These are phyloP conservation scores for Cytospora piceicola DNA, from an alignment of 2,329 filamentous ascomycete species.

Conservation along the genomic window DNA sequence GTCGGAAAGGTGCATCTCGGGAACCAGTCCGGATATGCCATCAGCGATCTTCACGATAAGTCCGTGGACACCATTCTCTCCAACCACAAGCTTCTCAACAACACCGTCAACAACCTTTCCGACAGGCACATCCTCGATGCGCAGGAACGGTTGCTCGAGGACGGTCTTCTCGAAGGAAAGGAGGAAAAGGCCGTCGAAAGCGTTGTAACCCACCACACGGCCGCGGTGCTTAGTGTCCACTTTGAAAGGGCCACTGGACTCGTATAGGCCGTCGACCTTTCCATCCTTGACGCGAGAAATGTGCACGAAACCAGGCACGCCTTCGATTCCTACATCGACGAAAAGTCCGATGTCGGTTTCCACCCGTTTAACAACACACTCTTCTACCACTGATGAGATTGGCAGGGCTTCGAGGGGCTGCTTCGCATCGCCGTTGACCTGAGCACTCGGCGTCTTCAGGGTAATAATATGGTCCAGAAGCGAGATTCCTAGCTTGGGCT, in stretches of 20 bases:
- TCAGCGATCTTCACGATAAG: conserved; percentile 84
- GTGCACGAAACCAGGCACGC: conserved; percentile 85
- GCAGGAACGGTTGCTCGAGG: conserved; percentile 84
- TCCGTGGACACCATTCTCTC: conserved; percentile 76
- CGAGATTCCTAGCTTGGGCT: conserved; percentile 85
- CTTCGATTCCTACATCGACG: conserved; percentile 68
- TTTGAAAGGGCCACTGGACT: conserved; percentile 77
- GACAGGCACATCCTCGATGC: conserved; percentile 86
- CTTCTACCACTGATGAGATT: conserved; percentile 75
- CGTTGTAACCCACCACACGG: conserved; percentile 83
- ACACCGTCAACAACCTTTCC: conserved; percentile 81
- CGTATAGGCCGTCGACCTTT: conserved; percentile 82
- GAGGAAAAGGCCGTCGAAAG: conserved; percentile 82
- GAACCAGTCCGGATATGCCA: conserved; percentile 85
- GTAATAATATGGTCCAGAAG: conserved; percentile 81
- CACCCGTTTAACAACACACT: conserved; percentile 79
- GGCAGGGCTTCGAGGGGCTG: conserved; percentile 64
- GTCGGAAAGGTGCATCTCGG: conserved; percentile 87
- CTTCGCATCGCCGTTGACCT: conserved; percentile 47
- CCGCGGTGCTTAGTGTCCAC: conserved; percentile 77
- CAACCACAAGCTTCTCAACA: conserved; percentile 82
- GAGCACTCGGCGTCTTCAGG: conserved; percentile 54
- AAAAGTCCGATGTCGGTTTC: conserved; percentile 82
- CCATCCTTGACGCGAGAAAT: conserved; percentile 91
- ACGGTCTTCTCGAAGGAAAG: conserved; percentile 82